These are phyloP conservation scores for Dalbergia cochinchinensis DNA, from an alignment of 306 rosid species.

Conservation along the genomic window DNA sequence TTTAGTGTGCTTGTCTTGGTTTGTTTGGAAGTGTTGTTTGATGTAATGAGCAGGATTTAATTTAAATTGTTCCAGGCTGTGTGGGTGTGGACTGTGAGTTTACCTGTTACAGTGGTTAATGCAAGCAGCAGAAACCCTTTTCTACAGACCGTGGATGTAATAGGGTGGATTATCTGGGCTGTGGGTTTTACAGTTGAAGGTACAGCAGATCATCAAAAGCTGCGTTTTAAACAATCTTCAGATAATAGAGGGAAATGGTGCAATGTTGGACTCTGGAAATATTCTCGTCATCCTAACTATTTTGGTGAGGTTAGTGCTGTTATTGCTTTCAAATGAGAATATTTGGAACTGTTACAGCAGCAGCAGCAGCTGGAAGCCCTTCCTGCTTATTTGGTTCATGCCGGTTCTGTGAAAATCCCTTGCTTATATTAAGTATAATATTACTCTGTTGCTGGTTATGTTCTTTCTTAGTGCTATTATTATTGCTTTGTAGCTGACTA, in stretches of 20 bases:
- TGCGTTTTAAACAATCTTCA: conserved; percentile 66
- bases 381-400: conserved; percentile 9
- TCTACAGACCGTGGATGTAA: conserved; percentile 67
- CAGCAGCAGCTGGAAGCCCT: neutral
- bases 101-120: conserved; percentile 89
- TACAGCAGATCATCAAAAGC: conserved; percentile 89
- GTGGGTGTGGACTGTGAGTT: conserved; percentile 98
- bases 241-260: conserved; percentile 93
- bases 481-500: neutral
- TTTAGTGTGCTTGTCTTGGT: neutral
- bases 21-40: conserved; percentile 29
- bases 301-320: conserved; percentile 86
- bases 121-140: conserved; percentile 74
- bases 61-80: conserved; percentile 70
- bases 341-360: conserved; percentile 33
- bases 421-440: neutral
- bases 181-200: conserved; percentile 80
- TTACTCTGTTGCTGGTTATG: conserved; percentile 18
- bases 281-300: conserved; percentile 97
- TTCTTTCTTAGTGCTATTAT: conserved; percentile 19
- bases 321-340: conserved; percentile 34
- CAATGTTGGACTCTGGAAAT: conserved; percentile 82
- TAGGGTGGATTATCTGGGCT: conserved; percentile 90
- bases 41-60: conserved; percentile 10
- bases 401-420: neutral